A percentile compares a stretch with the other conserved stretches of the same genome.
These are phyloP conservation scores for Fraxinus floribunda DNA, from an alignment of 305 asterid species.

Conservation along the genomic window DNA sequence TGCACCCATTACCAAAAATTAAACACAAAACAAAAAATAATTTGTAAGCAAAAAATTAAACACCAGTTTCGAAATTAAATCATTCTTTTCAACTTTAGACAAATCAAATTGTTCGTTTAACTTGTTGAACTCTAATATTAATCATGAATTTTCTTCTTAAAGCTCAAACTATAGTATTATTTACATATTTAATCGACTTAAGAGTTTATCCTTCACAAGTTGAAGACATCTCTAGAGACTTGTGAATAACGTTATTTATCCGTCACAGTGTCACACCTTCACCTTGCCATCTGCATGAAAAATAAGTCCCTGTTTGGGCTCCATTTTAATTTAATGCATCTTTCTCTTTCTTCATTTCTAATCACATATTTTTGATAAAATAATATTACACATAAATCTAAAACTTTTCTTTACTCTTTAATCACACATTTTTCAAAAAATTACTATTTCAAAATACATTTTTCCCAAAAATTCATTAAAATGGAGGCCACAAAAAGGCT, in stretches of 20 bases:
- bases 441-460: too few relatives aligned
- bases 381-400: too few relatives aligned
- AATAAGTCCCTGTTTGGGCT: not conserved
- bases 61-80: too few relatives aligned
- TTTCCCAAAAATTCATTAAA: too few relatives aligned
- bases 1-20: conserved; percentile 26
- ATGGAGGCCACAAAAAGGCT: too few relatives aligned
- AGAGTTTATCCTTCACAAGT: not conserved
- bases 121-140: not conserved
- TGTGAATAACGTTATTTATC: not conserved
- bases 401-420: too few relatives aligned
- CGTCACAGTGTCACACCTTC: not conserved
- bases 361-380: too few relatives aligned
- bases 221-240: not conserved
- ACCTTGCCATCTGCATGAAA: not conserved
- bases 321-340: too few relatives aligned
- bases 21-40: not conserved
- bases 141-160: not conserved
- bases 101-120: not conserved
- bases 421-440: too few relatives aligned
- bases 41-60: too few relatives aligned
- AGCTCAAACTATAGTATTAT: too few relatives aligned
- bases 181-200: not conserved
- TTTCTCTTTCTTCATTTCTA: too few relatives aligned
- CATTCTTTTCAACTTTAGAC: not conserved